Evolutionary conservation across 306 rosid species (phyloP).

Genomic region (Lagenaria siceraria): DNA sequence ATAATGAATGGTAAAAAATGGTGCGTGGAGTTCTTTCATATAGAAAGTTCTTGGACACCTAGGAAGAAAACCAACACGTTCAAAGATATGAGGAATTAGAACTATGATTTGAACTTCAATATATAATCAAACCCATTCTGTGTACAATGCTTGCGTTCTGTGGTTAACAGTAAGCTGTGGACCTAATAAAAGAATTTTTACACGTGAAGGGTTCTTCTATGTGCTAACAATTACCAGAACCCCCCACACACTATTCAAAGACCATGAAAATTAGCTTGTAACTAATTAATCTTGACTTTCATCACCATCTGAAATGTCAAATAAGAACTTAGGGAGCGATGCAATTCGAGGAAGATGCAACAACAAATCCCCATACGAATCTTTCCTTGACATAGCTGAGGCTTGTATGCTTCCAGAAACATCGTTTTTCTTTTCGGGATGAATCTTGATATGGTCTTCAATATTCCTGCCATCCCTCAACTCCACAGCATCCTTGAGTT

Average conservation of each 20-base stretch:
- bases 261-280: not conserved
- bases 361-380: constrained; percentile 65
- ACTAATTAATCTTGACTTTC: constrained; percentile 23
- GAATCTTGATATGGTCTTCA: constrained; percentile 14
- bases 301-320: constrained; percentile 48
- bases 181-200: not conserved
- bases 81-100: not conserved
- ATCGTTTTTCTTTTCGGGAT: constrained; percentile 27
- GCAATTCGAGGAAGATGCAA: constrained; percentile 68
- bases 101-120: not conserved
- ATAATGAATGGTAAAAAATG: no score
- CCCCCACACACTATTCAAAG: not conserved
- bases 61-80: not conserved
- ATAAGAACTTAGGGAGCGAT: constrained; percentile 61
- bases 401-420: constrained; percentile 21
- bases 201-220: not conserved
- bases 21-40: no score
- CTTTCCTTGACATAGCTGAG: constrained; percentile 61
- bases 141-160: not conserved
- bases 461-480: constrained; percentile 5
- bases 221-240: not conserved
- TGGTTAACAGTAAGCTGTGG: not conserved
- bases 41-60: no score
- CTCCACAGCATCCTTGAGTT: not conserved
- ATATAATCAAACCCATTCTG: not conserved